Conservation (phyloP, 192 early-diverging fungal species). For the Haplosporangium gracile region DNA sequence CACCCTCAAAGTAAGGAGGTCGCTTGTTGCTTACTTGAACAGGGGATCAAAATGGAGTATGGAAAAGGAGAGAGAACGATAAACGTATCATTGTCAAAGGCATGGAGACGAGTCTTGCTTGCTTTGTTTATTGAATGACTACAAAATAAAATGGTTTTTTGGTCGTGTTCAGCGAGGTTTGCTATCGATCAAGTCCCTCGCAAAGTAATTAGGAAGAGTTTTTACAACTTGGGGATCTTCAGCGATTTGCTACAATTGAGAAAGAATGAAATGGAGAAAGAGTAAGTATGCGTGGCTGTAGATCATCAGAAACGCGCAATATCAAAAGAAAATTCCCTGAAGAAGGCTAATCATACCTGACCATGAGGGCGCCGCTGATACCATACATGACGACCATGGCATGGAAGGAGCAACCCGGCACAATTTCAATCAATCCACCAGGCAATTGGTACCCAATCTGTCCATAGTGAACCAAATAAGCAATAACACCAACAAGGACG, state of each 20-base stretch:
- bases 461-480: conserved; percentile 68
- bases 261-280: background rate
- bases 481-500: conserved; percentile 73
- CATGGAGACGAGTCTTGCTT: too few relatives aligned
- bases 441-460: conserved; percentile 70
- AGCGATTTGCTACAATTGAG: conserved; percentile 39
- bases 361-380: conserved; percentile 84
- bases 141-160: too few relatives aligned
- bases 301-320: background rate
- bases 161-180: too few relatives aligned
- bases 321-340: background rate
- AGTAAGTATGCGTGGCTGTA: background rate
- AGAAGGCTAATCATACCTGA: conserved; percentile 68
- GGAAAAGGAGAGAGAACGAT: too few relatives aligned
- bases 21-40: too few relatives aligned
- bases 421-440: conserved; percentile 68
- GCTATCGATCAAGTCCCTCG: too few relatives aligned
- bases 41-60: too few relatives aligned
- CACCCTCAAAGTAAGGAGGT: too few relatives aligned
- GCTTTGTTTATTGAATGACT: too few relatives aligned
- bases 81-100: too few relatives aligned
- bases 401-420: conserved; percentile 79
- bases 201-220: background rate
- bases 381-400: conserved; percentile 84
- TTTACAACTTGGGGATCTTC: conserved; percentile 50